Conservation (phyloP, 192 early-diverging fungal species). For the Backusella liffmaniae region DNA sequence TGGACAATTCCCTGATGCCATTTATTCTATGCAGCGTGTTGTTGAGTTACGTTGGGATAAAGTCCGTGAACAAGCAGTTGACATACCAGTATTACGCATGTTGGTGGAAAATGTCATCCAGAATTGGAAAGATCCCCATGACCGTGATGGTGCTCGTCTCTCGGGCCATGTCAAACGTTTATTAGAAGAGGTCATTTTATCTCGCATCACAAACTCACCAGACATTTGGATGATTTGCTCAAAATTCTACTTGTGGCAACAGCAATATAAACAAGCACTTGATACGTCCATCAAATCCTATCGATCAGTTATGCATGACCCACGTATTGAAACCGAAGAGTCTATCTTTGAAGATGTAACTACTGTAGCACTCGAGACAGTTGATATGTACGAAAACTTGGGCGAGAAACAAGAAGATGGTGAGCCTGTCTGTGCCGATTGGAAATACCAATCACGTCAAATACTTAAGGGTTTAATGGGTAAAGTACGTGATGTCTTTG, state of each 20-base stretch:
- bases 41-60: slow-evolving; percentile 76
- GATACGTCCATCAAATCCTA: slow-evolving; percentile 87
- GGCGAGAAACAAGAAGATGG: slow-evolving; percentile 57
- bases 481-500: slow-evolving; percentile 74
- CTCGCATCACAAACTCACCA: slow-evolving; percentile 72
- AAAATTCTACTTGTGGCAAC: slow-evolving; percentile 73
- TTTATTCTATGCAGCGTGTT: slow-evolving; percentile 80
- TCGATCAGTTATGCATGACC: slow-evolving; percentile 73
- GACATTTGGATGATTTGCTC: slow-evolving; percentile 75
- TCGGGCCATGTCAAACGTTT: slow-evolving; percentile 57
- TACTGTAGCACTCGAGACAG: slow-evolving; percentile 68
- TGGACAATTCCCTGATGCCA: slow-evolving; percentile 77
- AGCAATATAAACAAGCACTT: slow-evolving; percentile 61
- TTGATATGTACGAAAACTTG: slow-evolving; percentile 75
- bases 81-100: slow-evolving; percentile 74
- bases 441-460: slow-evolving; percentile 84
- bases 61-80: slow-evolving; percentile 68
- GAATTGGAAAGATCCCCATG: slow-evolving; percentile 54
- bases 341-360: slow-evolving; percentile 72
- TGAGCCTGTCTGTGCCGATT: slow-evolving; percentile 76
- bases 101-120: slow-evolving; percentile 67
- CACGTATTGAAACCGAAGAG: slow-evolving; percentile 69
- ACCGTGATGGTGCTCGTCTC: slow-evolving; percentile 48
- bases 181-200: slow-evolving; percentile 67
- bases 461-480: slow-evolving; percentile 83